Evolutionary conservation across 202 grass and related monocot species (phyloP), one percentile per base, ranked within the genome.

Genomic region (Eragrostis tef): DNA sequence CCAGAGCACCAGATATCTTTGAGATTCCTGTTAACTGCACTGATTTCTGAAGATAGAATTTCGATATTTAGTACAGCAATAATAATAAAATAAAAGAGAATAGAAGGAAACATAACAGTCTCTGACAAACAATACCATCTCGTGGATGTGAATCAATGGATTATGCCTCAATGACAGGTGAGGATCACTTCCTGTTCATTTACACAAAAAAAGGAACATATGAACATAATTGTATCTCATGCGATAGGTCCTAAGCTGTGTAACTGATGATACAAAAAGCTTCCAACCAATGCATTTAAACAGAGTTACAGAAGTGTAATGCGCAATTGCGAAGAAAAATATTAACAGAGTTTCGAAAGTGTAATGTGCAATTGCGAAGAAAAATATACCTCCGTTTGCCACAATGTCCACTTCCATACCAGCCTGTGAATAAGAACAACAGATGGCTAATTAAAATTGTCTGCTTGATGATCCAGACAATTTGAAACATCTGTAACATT

Each of bases 381-480:
- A 25, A 7, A 73, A 0, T 67, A 9, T 89, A 98, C 96, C 92
- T 93, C 92, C 96, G 79, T 93, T 93, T 63, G 92, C 92, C 63
- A 98, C 87, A 65, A 98, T 93, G 85, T 98, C 96, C 65, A 98
- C 96, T 66, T 93, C 88, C 91, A 95, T 85, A 72, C 87, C 70
- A 69, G 88, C 90, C 96, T 98, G 87, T 51, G 24, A 73, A 83
- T 14, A 51, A 73, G 43, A 84, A 52, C 2, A 68, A 74, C 15
- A 49, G 81, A 72, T 9, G 39, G 59, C 41, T 67, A 75, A 63
- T 15, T 59, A 8, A 3, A 67, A 17, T 69, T 16, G 13, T 49
- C 52, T 19, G 50, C 14, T 61, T 19, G 26, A 29, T 70, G 71
- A 25, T 49, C 70, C 48, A 44, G 68, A 17, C 21, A 71, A 34